phyloP scores from a whole-genome alignment of 1,284 basidiomycete species.

The Malassezia obtusa region DNA sequence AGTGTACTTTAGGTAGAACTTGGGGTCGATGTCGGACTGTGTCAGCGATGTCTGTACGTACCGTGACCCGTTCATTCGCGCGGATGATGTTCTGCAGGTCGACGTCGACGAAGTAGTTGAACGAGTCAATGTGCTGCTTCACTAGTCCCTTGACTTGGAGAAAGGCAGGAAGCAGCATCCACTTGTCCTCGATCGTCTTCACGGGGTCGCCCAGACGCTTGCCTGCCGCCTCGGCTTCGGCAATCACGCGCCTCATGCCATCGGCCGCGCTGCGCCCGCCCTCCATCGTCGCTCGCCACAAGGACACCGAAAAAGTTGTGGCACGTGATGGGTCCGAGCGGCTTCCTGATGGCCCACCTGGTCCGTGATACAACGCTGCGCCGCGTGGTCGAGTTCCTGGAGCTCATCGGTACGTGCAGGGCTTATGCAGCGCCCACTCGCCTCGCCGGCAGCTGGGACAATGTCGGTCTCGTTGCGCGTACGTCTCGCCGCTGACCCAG shows the following conservation, averaged over 20 bases:
- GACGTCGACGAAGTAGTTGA: conserved; percentile 97
- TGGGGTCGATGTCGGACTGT: conserved; percentile 83
- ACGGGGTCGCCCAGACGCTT: conserved; percentile 51
- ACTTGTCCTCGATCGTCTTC: conserved; percentile 52
- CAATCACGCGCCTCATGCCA: conserved; percentile 8
- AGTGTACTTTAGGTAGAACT: conserved; percentile 93
- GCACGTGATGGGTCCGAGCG: conserved; percentile 5
- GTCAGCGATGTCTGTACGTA: not conserved
- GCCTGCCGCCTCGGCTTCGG: conserved; percentile 20
- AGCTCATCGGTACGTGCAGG: not conserved
- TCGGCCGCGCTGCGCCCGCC: not conserved
- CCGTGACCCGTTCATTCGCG: conserved; percentile 43
- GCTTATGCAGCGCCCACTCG: conserved; percentile 3
- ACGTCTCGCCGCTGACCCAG: conserved; percentile 2
- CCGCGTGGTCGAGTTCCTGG: not conserved
- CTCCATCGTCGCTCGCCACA: conserved; percentile 2
- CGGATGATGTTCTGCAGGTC: conserved; percentile 66
- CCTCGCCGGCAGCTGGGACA: conserved; percentile 32
- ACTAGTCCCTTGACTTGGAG: conserved; percentile 47
- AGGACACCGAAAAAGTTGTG: not conserved
- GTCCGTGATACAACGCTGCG: not conserved
- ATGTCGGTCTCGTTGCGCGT: conserved; percentile 39
- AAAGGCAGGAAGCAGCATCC: conserved; percentile 46
- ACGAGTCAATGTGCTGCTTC: conserved; percentile 98
- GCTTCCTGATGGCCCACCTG: not conserved